phyloP scores from a whole-genome alignment of 208 protist species.

The Angomonas desouzai region DNA sequence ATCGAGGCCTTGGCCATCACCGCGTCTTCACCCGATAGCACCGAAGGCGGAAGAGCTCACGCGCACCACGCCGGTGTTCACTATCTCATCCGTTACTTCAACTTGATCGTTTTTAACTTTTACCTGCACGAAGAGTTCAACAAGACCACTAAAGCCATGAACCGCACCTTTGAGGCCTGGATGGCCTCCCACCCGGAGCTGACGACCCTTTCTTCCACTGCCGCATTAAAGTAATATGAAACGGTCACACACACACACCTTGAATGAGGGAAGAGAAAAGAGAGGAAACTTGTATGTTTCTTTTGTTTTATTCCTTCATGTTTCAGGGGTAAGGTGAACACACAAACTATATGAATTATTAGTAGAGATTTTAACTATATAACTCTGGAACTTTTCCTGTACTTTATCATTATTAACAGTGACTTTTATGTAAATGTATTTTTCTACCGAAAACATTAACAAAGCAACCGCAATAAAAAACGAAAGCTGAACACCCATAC shows the following conservation, averaged over 20 bases:
- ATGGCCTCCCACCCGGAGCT: slow-evolving; percentile 67
- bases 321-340: no score
- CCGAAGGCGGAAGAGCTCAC: slow-evolving; percentile 63
- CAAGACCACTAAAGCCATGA: slow-evolving; percentile 51
- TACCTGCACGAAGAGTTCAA: slow-evolving; percentile 85
- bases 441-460: no score
- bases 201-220: slow-evolving; percentile 45
- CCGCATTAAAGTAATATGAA: slow-evolving; percentile 52
- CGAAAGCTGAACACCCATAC: no score
- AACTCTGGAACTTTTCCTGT: no score
- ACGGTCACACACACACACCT: no score
- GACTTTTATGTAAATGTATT: no score
- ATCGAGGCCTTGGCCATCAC: slow-evolving; percentile 77
- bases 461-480: no score
- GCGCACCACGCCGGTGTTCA: slow-evolving; percentile 84
- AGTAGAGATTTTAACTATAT: no score
- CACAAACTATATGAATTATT: no score
- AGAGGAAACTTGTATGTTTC: no score
- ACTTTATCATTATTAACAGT: no score
- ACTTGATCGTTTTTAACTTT: slow-evolving; percentile 81
- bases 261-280: no score
- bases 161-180: slow-evolving; percentile 51
- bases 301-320: background rate
- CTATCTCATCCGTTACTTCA: slow-evolving; percentile 86
- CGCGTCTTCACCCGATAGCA: slow-evolving; percentile 61